phyloP scores from a whole-genome alignment of 23 red algal genomes.

The Chondrus crispus region DNA sequence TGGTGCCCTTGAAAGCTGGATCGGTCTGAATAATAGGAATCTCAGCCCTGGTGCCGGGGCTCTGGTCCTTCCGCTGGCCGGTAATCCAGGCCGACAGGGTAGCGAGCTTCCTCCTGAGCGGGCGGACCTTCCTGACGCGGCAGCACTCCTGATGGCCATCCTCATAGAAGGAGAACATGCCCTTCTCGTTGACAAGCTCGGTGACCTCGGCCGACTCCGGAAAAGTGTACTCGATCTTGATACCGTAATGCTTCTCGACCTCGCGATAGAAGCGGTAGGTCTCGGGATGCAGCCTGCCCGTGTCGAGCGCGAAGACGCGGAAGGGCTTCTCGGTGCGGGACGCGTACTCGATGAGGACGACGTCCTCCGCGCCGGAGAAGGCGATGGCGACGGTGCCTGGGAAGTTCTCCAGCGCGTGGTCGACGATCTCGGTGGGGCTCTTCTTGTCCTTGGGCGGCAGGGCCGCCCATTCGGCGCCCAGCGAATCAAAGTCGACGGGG shows the following conservation, averaged over 20 bases:
- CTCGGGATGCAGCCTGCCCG: slow-evolving; percentile 91
- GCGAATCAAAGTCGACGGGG: slow-evolving; percentile 44
- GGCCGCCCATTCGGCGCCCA: slow-evolving; percentile 16
- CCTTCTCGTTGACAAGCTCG: slow-evolving; percentile 90
- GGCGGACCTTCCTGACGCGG: slow-evolving; percentile 89
- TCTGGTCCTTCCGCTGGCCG: slow-evolving; percentile 94
- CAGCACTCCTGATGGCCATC: slow-evolving; percentile 98
- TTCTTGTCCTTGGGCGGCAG: background rate
- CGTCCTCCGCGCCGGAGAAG: slow-evolving; percentile 98
- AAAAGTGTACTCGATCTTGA: slow-evolving; percentile 97
- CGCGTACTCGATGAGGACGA: slow-evolving; percentile 95
- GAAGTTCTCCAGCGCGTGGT: slow-evolving; percentile 81
- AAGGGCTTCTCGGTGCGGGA: slow-evolving; percentile 80
- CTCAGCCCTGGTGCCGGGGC: slow-evolving; percentile 83
- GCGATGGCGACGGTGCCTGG: slow-evolving; percentile 83
- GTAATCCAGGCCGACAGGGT: slow-evolving; percentile 96
- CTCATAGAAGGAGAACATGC: slow-evolving; percentile 95
- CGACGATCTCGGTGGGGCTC: slow-evolving; percentile 73
- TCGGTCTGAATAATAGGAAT: slow-evolving; percentile 92
- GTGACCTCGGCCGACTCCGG: slow-evolving; percentile 80
- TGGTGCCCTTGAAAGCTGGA: slow-evolving; percentile 80
- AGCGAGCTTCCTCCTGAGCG: slow-evolving; percentile 83
- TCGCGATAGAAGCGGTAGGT: slow-evolving; percentile 91
- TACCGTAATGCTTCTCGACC: slow-evolving; percentile 89
- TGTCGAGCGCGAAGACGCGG: slow-evolving; percentile 98